Conservation (phyloP, 495 filamentous ascomycete species). For the Annulohypoxylon bovei region DNA sequence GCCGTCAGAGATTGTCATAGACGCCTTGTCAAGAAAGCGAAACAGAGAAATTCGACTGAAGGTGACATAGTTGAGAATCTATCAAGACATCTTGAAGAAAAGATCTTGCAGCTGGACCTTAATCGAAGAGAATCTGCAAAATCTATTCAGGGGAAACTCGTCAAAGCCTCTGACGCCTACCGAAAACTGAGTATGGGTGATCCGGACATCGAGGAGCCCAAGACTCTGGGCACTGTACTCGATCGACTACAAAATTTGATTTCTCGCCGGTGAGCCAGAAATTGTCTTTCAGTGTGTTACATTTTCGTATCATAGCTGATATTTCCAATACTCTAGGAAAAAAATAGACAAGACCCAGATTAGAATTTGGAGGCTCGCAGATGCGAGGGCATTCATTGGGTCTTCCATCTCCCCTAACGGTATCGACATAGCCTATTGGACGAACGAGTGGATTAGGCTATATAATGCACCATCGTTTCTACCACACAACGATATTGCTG, state of each 20-base stretch:
- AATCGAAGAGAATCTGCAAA: conserved; percentile 24
- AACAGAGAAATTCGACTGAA: conserved; percentile 31
- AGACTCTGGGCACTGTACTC: too few relatives aligned
- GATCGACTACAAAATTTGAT: too few relatives aligned
- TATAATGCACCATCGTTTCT: conserved; percentile 44
- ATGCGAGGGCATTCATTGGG: conserved; percentile 34
- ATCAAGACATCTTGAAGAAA: conserved; percentile 37
- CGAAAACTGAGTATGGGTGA: not conserved
- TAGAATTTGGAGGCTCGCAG: conserved; percentile 20
- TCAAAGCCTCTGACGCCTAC: conserved; percentile 10
- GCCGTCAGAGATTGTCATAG: conserved; percentile 42
- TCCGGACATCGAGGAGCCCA: not conserved
- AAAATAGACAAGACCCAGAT: not conserved
- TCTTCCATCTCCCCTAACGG: conserved; percentile 46
- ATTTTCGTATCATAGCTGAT: not conserved
- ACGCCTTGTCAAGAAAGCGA: conserved; percentile 40
- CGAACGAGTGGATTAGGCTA: conserved; percentile 40
- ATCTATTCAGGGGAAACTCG: conserved; percentile 23
- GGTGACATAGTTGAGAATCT: conserved; percentile 30
- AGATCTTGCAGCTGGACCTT: conserved; percentile 30
- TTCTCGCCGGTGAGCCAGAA: not conserved
- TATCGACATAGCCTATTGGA: conserved; percentile 48
- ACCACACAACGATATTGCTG: conserved; percentile 1
- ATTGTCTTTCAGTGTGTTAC: not conserved
- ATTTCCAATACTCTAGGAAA: not conserved